Evolutionary conservation across 805 yeast genomes (phyloP).

Genomic region (Monosporozyma solicola): DNA sequence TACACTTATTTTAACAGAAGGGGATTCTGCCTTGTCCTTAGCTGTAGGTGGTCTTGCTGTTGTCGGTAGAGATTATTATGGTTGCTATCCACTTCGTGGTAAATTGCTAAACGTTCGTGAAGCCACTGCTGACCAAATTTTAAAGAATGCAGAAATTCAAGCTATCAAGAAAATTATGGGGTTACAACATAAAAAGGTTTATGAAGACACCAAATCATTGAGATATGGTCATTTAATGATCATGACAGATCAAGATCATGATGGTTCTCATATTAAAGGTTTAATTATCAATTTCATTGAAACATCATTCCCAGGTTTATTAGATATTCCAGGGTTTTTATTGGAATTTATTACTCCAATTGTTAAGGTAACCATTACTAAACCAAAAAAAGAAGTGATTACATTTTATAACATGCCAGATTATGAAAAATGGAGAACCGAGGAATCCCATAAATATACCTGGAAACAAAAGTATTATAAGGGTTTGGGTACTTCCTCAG

Average conservation of each 20-base stretch:
- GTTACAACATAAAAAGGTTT: slow-evolving; percentile 80
- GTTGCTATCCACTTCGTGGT: slow-evolving; percentile 93
- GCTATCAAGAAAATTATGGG: slow-evolving; percentile 95
- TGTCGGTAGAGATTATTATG: slow-evolving; percentile 90
- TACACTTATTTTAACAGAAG: slow-evolving; percentile 90
- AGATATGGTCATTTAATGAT: slow-evolving; percentile 97
- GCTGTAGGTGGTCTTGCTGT: slow-evolving; percentile 93
- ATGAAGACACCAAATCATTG: slow-evolving; percentile 61
- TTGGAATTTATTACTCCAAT: slow-evolving; percentile 95
- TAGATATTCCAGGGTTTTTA: slow-evolving; percentile 84
- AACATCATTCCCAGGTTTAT: slow-evolving; percentile 86
- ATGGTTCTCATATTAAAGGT: slow-evolving; percentile 97
- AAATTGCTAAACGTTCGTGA: slow-evolving; percentile 91
- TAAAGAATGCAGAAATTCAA: slow-evolving; percentile 89
- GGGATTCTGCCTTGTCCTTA: slow-evolving; percentile 87
- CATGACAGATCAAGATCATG: slow-evolving; percentile 99
- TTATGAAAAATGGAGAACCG: slow-evolving; percentile 86
- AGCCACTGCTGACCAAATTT: slow-evolving; percentile 90
- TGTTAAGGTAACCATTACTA: slow-evolving; percentile 73
- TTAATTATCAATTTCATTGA: slow-evolving; percentile 87
- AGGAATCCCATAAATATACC: slow-evolving; percentile 60
- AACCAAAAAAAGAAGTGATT: slow-evolving; percentile 49
- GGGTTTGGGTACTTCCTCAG: slow-evolving; percentile 94
- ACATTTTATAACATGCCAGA: slow-evolving; percentile 94
- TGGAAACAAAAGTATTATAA: slow-evolving; percentile 95